Base-by-base conservation (phyloP, 139 green algal genomes). In the Chlamydomonas eustigma region DNA sequence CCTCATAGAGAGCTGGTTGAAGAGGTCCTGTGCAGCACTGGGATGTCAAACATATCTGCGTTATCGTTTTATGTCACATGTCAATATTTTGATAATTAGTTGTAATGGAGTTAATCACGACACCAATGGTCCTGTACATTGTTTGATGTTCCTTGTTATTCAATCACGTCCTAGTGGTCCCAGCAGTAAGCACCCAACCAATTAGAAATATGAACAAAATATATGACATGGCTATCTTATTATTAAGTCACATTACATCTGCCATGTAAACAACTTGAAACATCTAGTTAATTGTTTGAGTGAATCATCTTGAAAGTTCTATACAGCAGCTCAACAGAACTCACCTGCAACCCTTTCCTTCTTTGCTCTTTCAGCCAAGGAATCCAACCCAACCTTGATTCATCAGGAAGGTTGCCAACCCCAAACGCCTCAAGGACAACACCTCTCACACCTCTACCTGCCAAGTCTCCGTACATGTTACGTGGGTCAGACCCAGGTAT, bases 351-450 rank as follows among this genome's bases (percentile, higher is more conserved):
- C 6, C 89, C 91, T 74, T 81, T 76, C 82, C 81, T 80, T 2
- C 78, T 84, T 83, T 97, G 92, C 24, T 90, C 69, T 51, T 69
- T 66, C 2, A 98, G 87, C 92, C 92, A 98, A 0, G 90, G 84
- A 36, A 97, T 51, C 93, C 93, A 97, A 8, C 90, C 90, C 0
- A 73, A 36, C 2, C 74, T 24, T 0, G 78, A 22, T n/a, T 69
- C 52, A 80, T 96, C 89, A 0, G 93, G 93, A 83, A 97, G 90
- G 88, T 97, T 97, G 78, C 93, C 93, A 6, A 96, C 90, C 0
- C 93, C 93, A 88, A 97, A 98, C 0, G 87, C 84, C 81, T 98
- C 93, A 35, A 98, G 87, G 18, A 97, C 88, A 0, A 97, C 73
- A 12, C 92, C 93, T 6, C 83, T 71, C 33, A 95, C 89, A 2